Evolutionary conservation across 2,329 filamentous ascomycete genomes (phyloP).

Genomic region (Clonostachys solani): DNA sequence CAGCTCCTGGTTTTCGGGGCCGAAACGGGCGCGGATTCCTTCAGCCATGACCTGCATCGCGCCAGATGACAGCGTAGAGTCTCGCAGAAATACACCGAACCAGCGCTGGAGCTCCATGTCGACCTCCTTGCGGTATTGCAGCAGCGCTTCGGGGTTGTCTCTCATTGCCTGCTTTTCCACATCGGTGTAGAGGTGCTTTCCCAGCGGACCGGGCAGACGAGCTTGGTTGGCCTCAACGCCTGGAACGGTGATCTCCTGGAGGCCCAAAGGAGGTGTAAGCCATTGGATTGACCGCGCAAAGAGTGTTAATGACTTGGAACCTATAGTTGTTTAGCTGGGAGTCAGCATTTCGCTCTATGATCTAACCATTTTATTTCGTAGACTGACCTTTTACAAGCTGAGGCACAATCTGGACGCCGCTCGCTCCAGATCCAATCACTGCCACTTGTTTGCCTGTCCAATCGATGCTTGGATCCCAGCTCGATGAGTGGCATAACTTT

Average conservation of each 20-base stretch:
- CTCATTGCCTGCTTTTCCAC: slow-evolving; percentile 43
- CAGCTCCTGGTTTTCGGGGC: too few species aligned
- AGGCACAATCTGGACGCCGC: slow-evolving; percentile 48
- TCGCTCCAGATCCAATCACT: slow-evolving; percentile 52
- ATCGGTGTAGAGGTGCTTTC: slow-evolving; percentile 13
- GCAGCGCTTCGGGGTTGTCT: slow-evolving; percentile 47
- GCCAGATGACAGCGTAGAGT: too few species aligned
- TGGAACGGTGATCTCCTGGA: slow-evolving; percentile 29
- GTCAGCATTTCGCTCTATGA: slow-evolving; percentile 9
- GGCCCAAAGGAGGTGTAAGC: slow-evolving; percentile 27
- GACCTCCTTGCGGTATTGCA: slow-evolving; percentile 41
- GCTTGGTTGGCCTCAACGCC: background rate
- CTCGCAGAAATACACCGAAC: background rate
- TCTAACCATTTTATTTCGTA: background rate
- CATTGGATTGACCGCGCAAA: slow-evolving; percentile 37
- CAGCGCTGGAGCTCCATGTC: slow-evolving; percentile 1
- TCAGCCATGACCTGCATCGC: too few species aligned
- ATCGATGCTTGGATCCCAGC: slow-evolving; percentile 45
- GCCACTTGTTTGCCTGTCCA: slow-evolving; percentile 45
- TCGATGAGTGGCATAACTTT: slow-evolving; percentile 44
- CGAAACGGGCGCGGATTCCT: too few species aligned
- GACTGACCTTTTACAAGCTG: slow-evolving; percentile 8
- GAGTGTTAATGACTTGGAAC: slow-evolving; percentile 22
- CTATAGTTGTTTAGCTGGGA: slow-evolving; percentile 7
- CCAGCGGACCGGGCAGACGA: background rate